phyloP scores from a whole-genome alignment of 2,329 filamentous ascomycete genomes.

The Fusarium musae region DNA sequence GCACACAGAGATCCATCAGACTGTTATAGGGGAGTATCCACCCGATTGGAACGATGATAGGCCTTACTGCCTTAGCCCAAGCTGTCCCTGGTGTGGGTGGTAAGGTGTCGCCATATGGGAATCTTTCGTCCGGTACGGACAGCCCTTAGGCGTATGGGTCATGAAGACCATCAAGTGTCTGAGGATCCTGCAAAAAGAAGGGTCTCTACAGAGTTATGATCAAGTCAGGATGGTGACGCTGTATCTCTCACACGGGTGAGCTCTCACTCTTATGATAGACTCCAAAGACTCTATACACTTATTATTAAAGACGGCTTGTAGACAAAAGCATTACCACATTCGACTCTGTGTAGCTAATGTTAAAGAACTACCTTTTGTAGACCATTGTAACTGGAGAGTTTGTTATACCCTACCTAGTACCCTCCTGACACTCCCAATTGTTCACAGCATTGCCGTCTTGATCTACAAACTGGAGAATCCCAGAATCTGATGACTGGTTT shows the following conservation, averaged over 20 bases:
- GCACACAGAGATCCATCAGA: neutral
- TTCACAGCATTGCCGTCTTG: neutral
- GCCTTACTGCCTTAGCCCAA: neutral
- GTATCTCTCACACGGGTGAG: neutral
- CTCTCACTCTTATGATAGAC: neutral
- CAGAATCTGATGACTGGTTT: too few relatives aligned
- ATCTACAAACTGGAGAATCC: neutral
- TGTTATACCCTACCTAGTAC: neutral
- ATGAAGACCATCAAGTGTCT: too few relatives aligned
- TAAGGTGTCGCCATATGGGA: neutral
- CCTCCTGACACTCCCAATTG: neutral
- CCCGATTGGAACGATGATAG: too few relatives aligned
- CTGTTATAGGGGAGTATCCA: too few relatives aligned
- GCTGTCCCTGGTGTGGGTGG: neutral
- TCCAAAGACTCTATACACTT: neutral
- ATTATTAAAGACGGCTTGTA: neutral
- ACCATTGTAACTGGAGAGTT: neutral
- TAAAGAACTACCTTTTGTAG: neutral
- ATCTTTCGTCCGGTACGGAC: neutral
- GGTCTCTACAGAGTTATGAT: neutral
- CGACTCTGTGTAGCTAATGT: rapidly evolving
- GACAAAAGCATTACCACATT: neutral
- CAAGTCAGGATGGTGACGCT: neutral
- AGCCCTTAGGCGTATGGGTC: too few relatives aligned
- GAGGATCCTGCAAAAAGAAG: neutral